Base-by-base conservation (phyloP, 768 basidiomycete species). In the Suillus decipiens region DNA sequence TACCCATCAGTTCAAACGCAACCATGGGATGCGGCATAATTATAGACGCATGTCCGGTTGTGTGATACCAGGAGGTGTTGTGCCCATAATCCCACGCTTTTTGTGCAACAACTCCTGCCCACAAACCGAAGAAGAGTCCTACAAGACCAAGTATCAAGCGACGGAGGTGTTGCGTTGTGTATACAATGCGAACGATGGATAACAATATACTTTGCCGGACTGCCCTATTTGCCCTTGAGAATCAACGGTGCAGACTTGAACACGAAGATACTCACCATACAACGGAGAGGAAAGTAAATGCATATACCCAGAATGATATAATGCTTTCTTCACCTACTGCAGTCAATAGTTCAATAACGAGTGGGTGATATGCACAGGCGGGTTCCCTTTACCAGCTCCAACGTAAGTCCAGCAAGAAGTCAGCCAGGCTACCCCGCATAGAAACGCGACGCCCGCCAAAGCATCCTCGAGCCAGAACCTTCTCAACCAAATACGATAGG, bases 391-490 rank as follows among this genome's bases (percentile, higher is more conserved):
- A 70, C 69, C 36, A 10, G 14, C 28, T 9, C 9, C 3, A 53
- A 65, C 5, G 22, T 61, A 59, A 43, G 65, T 28, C 70, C 70
- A 71, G 17, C 4, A 14, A 31, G 64, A 53, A 5, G 37, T 22
- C 19, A 64, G 28, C 22, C 42, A 56, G 7, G 63, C 43, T 19
- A 24, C 34, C 14, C 67, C 71, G 9, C 55, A 72, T 11, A 63
- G 4, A 39, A 71, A 56, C 1, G 69, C 71, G 12, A 64, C 39
- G 0, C 42, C 48, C 7, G 71, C 71, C 65, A 63, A 72, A 43
- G 62, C 33, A 34, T 72, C 71, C 14, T 72, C 71, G 60, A 67
- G 56, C 28, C 71, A 70, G 24, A 72, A 51, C 14, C 66, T 62
- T 43, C 59, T 62, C 36, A 72, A 67, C 28, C 31, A 55, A 28